Percentiles rank a stretch among this genome's conserved stretches.
Conservation (phyloP, 2,329 filamentous ascomycete species). For the Aulographum hederae region DNA sequence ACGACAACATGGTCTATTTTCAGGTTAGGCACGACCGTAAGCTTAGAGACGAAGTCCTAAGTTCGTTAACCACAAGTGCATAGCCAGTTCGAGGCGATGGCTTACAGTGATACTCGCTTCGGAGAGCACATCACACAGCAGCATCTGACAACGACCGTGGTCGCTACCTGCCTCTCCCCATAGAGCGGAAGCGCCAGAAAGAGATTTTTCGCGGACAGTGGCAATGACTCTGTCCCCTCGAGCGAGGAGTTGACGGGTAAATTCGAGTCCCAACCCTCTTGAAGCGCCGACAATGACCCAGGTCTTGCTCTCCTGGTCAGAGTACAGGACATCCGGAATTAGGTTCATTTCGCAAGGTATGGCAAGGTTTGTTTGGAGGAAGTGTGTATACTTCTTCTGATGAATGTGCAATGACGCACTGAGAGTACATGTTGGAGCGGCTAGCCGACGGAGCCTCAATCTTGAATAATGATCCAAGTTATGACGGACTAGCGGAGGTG, state of each 20-base stretch:
- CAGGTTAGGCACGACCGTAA: slow-evolving; percentile 21
- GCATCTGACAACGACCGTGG: slow-evolving; percentile 27
- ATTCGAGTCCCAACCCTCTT: slow-evolving; percentile 32
- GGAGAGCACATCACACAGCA: slow-evolving; percentile 34
- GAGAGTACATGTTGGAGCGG: too few relatives aligned
- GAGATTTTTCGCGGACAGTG: slow-evolving; percentile 26
- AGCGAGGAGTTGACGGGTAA: slow-evolving; percentile 29
- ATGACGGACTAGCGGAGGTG: too few relatives aligned
- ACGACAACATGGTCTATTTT: slow-evolving; percentile 36
- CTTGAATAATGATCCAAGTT: too few relatives aligned
- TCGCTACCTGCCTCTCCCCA: slow-evolving; percentile 23
- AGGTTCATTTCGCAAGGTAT: slow-evolving; percentile 24
- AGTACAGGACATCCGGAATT: slow-evolving; percentile 23
- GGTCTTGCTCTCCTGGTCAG: slow-evolving; percentile 17
- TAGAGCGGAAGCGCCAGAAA: slow-evolving; percentile 7
- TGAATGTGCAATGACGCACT: too few relatives aligned
- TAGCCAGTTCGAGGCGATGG: slow-evolving; percentile 9
- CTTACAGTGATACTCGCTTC: slow-evolving; percentile 31
- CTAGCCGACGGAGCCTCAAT: too few relatives aligned
- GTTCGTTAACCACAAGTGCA: too few relatives aligned
- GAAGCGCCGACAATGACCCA: slow-evolving; percentile 29
- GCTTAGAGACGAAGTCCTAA: slow-evolving; percentile 24
- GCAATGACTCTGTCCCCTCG: slow-evolving; percentile 31
- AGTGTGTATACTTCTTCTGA: too few relatives aligned
- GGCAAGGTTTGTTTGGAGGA: too few relatives aligned